phyloP scores from a whole-genome alignment of 2,329 filamentous ascomycete genomes.

The Exophiala viscosa region DNA sequence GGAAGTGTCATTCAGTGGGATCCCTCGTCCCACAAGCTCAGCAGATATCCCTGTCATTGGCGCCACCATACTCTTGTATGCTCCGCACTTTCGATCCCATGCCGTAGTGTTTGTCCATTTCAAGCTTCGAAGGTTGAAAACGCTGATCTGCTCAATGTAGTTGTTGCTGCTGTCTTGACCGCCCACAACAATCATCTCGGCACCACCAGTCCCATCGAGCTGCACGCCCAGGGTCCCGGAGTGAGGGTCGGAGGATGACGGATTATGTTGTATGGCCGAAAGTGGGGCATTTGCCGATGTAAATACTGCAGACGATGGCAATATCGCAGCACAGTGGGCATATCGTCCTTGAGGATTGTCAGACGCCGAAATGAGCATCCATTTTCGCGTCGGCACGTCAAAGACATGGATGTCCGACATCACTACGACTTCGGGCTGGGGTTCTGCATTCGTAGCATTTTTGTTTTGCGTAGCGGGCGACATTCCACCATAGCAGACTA shows the following conservation, averaged over 20 bases:
- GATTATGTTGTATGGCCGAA: conserved; percentile 86
- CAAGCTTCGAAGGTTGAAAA: conserved; percentile 91
- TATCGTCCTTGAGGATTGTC: conserved; percentile 91
- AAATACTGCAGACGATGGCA: conserved; percentile 84
- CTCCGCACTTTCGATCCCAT: conserved; percentile 87
- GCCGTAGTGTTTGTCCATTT: conserved; percentile 91
- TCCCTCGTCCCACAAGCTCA: conserved; percentile 27
- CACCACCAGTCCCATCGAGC: conserved; percentile 84
- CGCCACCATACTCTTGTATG: conserved; percentile 91
- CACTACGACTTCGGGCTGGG: conserved; percentile 82
- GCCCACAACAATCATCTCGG: conserved; percentile 95
- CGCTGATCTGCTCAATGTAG: conserved; percentile 97
- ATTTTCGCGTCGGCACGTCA: conserved; percentile 75
- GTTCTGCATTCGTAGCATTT: conserved; percentile 48
- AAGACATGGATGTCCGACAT: conserved; percentile 99
- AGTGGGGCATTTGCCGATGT: conserved; percentile 78
- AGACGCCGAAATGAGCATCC: conserved; percentile 73
- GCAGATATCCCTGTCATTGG: conserved; percentile 56
- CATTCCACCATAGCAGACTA: conserved; percentile 98
- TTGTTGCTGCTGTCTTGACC: conserved; percentile 97
- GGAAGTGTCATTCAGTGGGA: conserved; percentile 19
- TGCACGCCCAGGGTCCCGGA: conserved; percentile 83
- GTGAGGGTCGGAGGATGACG: conserved; percentile 74
- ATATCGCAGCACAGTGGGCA: conserved; percentile 89
- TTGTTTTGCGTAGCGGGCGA: conserved; percentile 58